Base-by-base conservation (phyloP, 805 yeast genomes). In the Myxozyma mucilagina region DNA sequence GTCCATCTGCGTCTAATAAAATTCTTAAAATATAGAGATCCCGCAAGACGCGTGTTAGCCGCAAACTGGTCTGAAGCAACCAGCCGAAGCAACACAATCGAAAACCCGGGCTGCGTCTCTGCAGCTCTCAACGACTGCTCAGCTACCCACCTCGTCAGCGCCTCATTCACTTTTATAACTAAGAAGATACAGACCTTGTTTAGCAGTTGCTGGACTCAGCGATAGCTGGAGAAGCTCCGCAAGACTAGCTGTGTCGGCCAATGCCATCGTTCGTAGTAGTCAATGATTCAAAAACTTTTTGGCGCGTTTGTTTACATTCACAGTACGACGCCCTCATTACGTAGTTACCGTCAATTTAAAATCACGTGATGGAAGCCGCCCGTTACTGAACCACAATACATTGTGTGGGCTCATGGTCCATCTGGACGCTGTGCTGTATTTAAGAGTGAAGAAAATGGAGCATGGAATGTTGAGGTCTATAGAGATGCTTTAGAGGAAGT, bases 1-100 rank as follows among this genome's bases (percentile, higher is more conserved):
- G 53, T 88, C 86, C 97, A 94, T 68, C 82, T 86, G 54, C 97
- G 79, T 69, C 83, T 87, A 65, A 94, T 80, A 63, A 90, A 81
- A 73, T 94, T 94, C 73, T 94, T 94, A 76, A 94, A 90, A 74
- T 87, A 91, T 56, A 96, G 77, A 0, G 97, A 90, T 18, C 89
- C 96, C 0, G 99, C 97, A 51, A 92, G 77, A 63, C 97, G 80
- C 0, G 87, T 82, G 1, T 88, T 77, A 5, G 53, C 60, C 4
- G 73, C 71, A 2, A 82, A 79, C 45, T 85, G 70, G 45, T 79
- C 79, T 14, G 87, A 80, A 4, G 96, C 90, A 38, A 91, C 89
- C 16, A 92, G 83, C 70, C 88, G 91, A 57, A 94, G 75, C 42
- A 94, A 75, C 35, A 85, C 82, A 50, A 90, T 76, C 8, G 96